Evolutionary conservation across 2,329 filamentous ascomycete genomes (phyloP), one percentile per base, ranked within the genome.

Genomic region (Microcyclosporella mali): DNA sequence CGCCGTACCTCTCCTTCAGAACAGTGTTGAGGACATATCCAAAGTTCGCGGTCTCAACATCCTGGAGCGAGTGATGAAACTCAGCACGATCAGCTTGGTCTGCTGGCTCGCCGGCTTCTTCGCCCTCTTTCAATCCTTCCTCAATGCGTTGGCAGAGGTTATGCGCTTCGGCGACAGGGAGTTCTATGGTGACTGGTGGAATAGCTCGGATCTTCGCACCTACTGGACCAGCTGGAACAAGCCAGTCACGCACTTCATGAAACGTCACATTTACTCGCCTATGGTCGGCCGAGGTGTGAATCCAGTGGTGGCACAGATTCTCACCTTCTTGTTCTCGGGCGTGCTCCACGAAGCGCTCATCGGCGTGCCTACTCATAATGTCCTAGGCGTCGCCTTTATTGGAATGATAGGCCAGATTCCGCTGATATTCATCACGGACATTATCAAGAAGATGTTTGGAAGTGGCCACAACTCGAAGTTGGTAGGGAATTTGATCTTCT

Each of bases 181-280:
- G 40, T 98, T 98, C 65, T 98, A 98, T 65, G 84, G 86, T 29
- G 88, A 95, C 60, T 98, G 92, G 92, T 98, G 92, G 92, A 98
- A 98, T 61, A 87, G 82, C 51, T 81, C 82, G 41, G 88, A 82
- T 52, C 73, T 97, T 6, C 86, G 89, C 27, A 77, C 77, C 3
- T 98, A 98, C 70, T 95, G 90, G 90, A 81, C 89, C 16, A 85
- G 84, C 1, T 98, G 92, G 92, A 98, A 98, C 69, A 94, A 94
- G 63, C 92, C 92, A 1, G 90, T 98, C 4, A 94, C 94, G 60
- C 83, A 88, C 45, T 98, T 95, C 66, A 97, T 98, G 82, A 89
- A 87, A 59, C 76, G 92, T 29, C 92, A 98, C 63, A 81, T 98
- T 39, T 97, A 92, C 68, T 83, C 84, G 30, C 92, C 92, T 1